phyloP scores from a whole-genome alignment of 495 filamentous ascomycete species.

The Barbatosphaeria neglecta region DNA sequence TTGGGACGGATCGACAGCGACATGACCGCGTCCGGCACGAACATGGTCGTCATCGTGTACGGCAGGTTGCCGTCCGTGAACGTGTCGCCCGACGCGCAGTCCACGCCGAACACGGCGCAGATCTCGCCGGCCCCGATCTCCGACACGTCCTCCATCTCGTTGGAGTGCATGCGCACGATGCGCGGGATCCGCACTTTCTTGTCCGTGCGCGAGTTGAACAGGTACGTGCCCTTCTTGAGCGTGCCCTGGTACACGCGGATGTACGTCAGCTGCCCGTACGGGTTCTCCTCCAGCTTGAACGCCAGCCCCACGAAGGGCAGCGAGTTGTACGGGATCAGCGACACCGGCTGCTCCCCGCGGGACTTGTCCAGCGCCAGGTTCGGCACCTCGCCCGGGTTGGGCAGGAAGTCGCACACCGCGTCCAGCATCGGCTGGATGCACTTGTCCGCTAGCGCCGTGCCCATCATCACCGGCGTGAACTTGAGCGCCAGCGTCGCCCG shows the following conservation, averaged over 20 bases:
- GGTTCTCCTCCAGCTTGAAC: slow-evolving; percentile 98
- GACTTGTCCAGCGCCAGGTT: slow-evolving; percentile 81
- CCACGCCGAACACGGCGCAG: slow-evolving; percentile 95
- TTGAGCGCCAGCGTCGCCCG: slow-evolving; percentile 77
- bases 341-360: slow-evolving; percentile 65
- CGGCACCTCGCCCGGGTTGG: slow-evolving; percentile 82
- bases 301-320: slow-evolving; percentile 91
- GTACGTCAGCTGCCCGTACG: slow-evolving; percentile 96
- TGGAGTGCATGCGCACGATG: slow-evolving; percentile 99
- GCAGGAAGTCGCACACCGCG: slow-evolving; percentile 90
- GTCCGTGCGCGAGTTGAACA: slow-evolving; percentile 86
- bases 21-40: slow-evolving; percentile 96
- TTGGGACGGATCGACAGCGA: slow-evolving; percentile 96
- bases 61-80: slow-evolving; percentile 93
- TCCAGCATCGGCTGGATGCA: slow-evolving; percentile 95
- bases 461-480: slow-evolving; percentile 95
- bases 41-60: slow-evolving; percentile 98
- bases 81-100: slow-evolving; percentile 95
- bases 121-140: slow-evolving; percentile 96
- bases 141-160: slow-evolving; percentile 93
- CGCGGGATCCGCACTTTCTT: slow-evolving; percentile 96
- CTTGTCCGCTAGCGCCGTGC: slow-evolving; percentile 89
- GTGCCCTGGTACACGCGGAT: slow-evolving; percentile 96
- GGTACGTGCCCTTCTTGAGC: slow-evolving; percentile 73
- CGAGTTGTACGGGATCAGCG: slow-evolving; percentile 83